These are phyloP conservation scores for Amanita exitialis DNA, from an alignment of 768 basidiomycete species.

Conservation along the genomic window DNA sequence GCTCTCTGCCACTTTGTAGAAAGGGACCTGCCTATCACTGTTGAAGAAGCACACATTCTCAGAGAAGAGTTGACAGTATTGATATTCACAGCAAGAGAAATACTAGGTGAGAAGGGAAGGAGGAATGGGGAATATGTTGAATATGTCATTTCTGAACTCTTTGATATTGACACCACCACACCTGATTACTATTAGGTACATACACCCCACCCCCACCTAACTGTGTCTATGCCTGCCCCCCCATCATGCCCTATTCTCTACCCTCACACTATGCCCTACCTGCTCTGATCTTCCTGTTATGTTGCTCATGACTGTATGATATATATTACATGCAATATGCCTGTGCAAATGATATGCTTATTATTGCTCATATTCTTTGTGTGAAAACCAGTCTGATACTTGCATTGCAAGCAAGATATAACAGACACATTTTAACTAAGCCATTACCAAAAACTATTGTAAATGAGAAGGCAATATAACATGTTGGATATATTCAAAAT, in stretches of 20 bases:
- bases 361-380: neutral
- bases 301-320: neutral
- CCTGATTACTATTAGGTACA: neutral
- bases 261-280: neutral
- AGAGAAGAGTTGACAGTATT: slow-evolving; percentile 14
- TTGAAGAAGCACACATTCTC: slow-evolving; percentile 19
- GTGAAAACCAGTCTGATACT: neutral
- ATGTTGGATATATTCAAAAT: no score
- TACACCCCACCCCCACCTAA: neutral
- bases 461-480: neutral
- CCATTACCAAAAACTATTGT: neutral
- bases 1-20: neutral
- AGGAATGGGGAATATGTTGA: slow-evolving; percentile 15
- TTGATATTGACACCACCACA: slow-evolving; percentile 6
- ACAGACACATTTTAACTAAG: neutral
- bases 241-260: neutral
- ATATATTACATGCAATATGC: neutral
- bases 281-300: neutral
- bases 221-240: neutral
- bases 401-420: neutral
- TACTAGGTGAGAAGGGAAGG: slow-evolving; percentile 13
- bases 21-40: neutral
- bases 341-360: neutral
- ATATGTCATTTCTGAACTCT: slow-evolving; percentile 14
- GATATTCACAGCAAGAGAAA: slow-evolving; percentile 16